Conservation (phyloP, 257 asterid genomes). For the Fraxinus americana region DNA sequence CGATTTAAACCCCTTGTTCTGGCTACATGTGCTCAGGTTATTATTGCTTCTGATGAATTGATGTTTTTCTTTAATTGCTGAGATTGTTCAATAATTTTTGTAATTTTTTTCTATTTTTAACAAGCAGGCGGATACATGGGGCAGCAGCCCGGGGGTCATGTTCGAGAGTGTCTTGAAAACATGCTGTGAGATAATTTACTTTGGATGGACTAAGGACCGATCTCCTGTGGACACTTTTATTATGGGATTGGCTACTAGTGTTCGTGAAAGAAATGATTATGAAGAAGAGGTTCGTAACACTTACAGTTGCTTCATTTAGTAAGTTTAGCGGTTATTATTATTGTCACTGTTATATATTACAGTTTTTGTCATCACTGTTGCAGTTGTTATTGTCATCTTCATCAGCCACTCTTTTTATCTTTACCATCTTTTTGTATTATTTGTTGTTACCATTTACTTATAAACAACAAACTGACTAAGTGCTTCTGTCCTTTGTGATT, state of each 20-base stretch:
- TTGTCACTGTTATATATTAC: constrained; percentile 2
- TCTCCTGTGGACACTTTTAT: constrained; percentile 95
- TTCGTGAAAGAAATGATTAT: constrained; percentile 83
- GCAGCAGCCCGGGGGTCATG: constrained; percentile 82
- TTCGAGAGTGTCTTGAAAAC: constrained; percentile 84
- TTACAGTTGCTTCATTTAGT: constrained; percentile 20
- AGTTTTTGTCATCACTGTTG: background rate
- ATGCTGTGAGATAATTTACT: constrained; percentile 82
- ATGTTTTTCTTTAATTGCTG: constrained; percentile 23
- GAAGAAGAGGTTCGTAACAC: constrained; percentile 74
- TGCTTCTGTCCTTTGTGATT: background rate
- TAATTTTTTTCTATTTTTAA: constrained; percentile 16
- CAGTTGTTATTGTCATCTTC: background rate
- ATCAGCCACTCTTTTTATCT: background rate
- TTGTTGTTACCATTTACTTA: background rate
- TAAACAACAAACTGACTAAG: background rate
- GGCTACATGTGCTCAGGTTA: constrained; percentile 88
- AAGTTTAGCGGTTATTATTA: constrained; percentile 9
- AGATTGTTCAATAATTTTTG: constrained; percentile 24
- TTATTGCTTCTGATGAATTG: constrained; percentile 27
- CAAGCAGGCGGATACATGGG: constrained; percentile 81
- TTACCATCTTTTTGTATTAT: background rate
- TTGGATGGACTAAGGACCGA: constrained; percentile 90
- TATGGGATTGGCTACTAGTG: constrained; percentile 83
- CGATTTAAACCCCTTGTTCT: constrained; percentile 88